Conservation (phyloP, 2,329 filamentous ascomycete genomes). For the Monosporascus sp. region DNA sequence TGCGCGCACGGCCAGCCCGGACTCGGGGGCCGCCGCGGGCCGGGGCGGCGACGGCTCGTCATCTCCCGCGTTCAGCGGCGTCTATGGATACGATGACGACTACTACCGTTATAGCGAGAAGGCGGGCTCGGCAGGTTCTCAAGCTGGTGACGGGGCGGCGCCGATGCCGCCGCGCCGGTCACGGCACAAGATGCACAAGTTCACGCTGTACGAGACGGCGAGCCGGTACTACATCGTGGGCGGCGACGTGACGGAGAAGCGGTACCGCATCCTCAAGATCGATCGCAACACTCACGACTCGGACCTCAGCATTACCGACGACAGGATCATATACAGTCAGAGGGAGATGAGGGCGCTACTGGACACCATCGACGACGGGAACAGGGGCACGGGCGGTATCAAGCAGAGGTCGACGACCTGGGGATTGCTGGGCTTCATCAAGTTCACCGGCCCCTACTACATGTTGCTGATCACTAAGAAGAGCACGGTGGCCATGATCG, state of each 20-base stretch:
- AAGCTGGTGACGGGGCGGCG: background rate
- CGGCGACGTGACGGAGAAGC: slow-evolving; percentile 80
- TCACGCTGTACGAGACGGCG: slow-evolving; percentile 94
- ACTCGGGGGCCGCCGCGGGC: slow-evolving; percentile 23
- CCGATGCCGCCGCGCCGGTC: slow-evolving; percentile 21
- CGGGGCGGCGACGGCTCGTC: slow-evolving; percentile 6
- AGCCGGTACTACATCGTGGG: slow-evolving; percentile 92
- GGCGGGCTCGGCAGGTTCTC: background rate
- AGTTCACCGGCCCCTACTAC: slow-evolving; percentile 93
- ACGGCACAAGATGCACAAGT: slow-evolving; percentile 80
- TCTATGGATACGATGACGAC: slow-evolving; percentile 20
- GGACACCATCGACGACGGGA: slow-evolving; percentile 91
- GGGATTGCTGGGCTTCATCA: slow-evolving; percentile 91
- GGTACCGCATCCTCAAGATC: slow-evolving; percentile 90
- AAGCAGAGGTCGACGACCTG: slow-evolving; percentile 86
- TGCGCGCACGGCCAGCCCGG: slow-evolving; percentile 49
- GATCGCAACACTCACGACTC: slow-evolving; percentile 77
- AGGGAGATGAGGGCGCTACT: slow-evolving; percentile 91
- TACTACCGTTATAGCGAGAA: slow-evolving; percentile 28
- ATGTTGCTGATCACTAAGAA: slow-evolving; percentile 96
- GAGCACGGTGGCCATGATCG: slow-evolving; percentile 91
- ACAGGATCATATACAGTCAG: slow-evolving; percentile 90
- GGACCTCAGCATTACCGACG: slow-evolving; percentile 81
- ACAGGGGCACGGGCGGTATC: slow-evolving; percentile 83
- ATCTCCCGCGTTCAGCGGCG: slow-evolving; percentile 12